These are phyloP conservation scores for Pseudogymnoascus sp. DNA, from an alignment of 2,329 filamentous ascomycete species.

Conservation along the genomic window DNA sequence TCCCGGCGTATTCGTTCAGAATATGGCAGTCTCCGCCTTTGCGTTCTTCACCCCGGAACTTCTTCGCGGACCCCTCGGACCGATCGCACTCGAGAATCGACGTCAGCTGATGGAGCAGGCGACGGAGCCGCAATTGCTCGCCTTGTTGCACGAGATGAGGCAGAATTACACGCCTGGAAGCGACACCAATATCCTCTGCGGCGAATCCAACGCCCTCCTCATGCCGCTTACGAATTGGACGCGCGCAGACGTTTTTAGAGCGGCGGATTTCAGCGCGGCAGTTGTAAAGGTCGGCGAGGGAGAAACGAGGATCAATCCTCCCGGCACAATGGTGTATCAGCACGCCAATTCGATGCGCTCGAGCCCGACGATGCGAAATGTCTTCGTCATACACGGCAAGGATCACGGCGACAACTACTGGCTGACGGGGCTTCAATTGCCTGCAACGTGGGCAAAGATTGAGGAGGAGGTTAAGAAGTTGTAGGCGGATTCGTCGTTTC, in stretches of 20 bases:
- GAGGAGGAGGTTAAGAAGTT: constrained; percentile 10
- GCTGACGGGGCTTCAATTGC: constrained; percentile 21
- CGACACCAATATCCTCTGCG: constrained; percentile 28
- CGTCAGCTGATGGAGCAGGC: constrained; percentile 30
- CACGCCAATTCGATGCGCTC: neutral
- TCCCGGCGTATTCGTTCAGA: constrained; percentile 21
- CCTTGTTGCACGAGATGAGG: constrained; percentile 26
- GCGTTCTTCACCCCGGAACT: constrained; percentile 23
- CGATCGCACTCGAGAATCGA: constrained; percentile 27
- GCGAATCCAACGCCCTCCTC: constrained; percentile 28
- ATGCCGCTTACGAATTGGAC: constrained; percentile 36
- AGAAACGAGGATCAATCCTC: neutral
- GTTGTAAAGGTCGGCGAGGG: neutral
- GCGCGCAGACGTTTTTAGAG: constrained; percentile 30
- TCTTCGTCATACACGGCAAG: constrained; percentile 25
- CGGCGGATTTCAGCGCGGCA: constrained; percentile 31
- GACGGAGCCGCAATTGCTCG: constrained; percentile 31
- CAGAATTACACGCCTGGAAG: constrained; percentile 12
- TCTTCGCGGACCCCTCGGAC: constrained; percentile 24
- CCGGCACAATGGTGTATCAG: constrained; percentile 15
- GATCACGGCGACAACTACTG: constrained; percentile 29
- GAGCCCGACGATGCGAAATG: constrained; percentile 13
- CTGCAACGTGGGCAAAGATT: constrained; percentile 22
- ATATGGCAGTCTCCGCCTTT: constrained; percentile 24
- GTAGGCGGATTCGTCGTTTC: neutral